These are phyloP conservation scores for Myxozyma geophila DNA, from an alignment of 805 yeast species.

Conservation along the genomic window DNA sequence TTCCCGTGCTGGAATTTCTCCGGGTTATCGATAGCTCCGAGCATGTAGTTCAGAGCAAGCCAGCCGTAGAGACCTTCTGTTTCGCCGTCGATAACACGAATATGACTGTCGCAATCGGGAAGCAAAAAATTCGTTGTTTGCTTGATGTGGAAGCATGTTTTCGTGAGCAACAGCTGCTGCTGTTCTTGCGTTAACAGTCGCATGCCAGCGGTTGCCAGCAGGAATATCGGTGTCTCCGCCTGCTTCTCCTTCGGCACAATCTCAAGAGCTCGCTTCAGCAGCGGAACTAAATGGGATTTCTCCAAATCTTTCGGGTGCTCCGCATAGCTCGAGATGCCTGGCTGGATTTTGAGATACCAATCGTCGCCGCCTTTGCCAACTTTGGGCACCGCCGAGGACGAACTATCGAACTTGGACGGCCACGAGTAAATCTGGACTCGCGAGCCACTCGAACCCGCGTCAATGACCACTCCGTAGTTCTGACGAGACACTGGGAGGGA, in stretches of 20 bases:
- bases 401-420: conserved; percentile 47
- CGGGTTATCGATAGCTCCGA: conserved; percentile 61
- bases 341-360: conserved; percentile 75
- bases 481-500: conserved; percentile 2
- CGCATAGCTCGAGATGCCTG: conserved; percentile 80
- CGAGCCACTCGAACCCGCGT: conserved; percentile 96
- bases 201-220: conserved; percentile 98
- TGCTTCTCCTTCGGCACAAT: conserved; percentile 69
- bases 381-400: conserved; percentile 50
- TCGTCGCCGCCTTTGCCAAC: conserved; percentile 60
- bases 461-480: conserved; percentile 83
- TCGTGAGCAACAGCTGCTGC: conserved; percentile 58
- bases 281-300: conserved; percentile 66
- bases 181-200: conserved; percentile 65
- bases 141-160: conserved; percentile 63
- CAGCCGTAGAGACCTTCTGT: conserved; percentile 96
- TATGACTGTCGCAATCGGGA: conserved; percentile 66
- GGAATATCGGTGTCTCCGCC: conserved; percentile 76
- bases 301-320: conserved; percentile 62
- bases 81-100: conserved; percentile 90
- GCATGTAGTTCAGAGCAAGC: conserved; percentile 85
- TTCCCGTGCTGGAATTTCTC: conserved; percentile 40
- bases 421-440: conserved; percentile 82
- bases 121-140: conserved; percentile 61
- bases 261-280: conserved; percentile 69